Conservation (phyloP, 1,139 yeast species). For the Saccharomyces pastorianus region DNA sequence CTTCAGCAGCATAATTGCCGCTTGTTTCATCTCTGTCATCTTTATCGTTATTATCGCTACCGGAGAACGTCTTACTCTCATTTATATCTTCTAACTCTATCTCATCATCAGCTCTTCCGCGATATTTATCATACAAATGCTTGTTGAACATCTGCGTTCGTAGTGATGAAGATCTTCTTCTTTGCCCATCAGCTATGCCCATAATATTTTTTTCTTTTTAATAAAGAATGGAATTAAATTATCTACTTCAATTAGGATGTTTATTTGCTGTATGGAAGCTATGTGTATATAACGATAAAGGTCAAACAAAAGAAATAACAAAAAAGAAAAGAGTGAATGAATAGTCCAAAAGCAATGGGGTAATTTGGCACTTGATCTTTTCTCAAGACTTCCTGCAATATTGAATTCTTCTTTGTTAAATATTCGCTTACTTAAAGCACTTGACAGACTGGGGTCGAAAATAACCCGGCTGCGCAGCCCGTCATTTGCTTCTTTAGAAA, state of each 20-base stretch:
- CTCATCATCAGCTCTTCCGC: constrained; percentile 12
- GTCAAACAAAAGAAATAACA: neutral
- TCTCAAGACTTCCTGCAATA: too few species aligned
- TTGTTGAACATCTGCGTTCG: constrained; percentile 67
- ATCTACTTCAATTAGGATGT: neutral
- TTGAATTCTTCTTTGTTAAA: neutral
- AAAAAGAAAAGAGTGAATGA: neutral
- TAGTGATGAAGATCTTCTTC: constrained; percentile 67
- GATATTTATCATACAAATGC: constrained; percentile 27
- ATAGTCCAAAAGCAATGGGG: neutral
- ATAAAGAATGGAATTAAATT: neutral
- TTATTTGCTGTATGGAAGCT: neutral
- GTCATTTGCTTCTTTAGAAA: neutral
- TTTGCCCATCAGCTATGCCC: constrained; percentile 23
- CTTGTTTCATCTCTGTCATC: constrained; percentile 8
- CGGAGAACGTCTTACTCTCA: constrained; percentile 10
- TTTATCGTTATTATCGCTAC: constrained; percentile 8
- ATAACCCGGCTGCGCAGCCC: constrained; percentile 1
- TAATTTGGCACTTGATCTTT: neutral
- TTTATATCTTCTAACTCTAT: constrained; percentile 28
- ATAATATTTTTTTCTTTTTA: neutral
- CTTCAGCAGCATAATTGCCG: constrained; percentile 9
- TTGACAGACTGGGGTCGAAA: neutral
- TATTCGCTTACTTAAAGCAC: neutral
- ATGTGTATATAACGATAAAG: neutral